Evolutionary conservation across 1,284 basidiomycete genomes (phyloP), one percentile per base, ranked within the genome.

Genomic region (Boletellus dicymbophilus): DNA sequence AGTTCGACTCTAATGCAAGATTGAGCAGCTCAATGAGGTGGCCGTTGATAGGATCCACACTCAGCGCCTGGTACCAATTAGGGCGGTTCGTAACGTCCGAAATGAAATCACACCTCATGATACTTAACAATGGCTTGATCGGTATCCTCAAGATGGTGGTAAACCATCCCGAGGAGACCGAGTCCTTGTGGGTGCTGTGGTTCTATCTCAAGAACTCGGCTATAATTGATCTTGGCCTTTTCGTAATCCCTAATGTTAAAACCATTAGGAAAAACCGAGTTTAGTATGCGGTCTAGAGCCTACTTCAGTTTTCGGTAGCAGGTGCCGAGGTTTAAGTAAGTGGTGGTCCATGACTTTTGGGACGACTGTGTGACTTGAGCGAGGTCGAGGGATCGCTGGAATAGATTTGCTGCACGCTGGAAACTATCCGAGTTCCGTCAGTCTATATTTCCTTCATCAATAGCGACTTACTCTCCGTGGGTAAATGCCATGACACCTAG

Each of bases 401-500:
- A 95, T 40, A 90, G 74, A 16, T 73, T 70, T 1, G 83, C 80
- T 0, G 97, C 95, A 7, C 73, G 70, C 28, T 82, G 76, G 63
- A 84, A 90, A 42, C 91, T 67, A 50, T 18, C 27, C 31, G 34
- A 55, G 36, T 44, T 44, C 18, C 49, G 54, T 38, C 18, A 31
- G 44, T 48, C 45, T 21, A 20, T 49, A 27, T 47, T 48, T 37
- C 40, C 28, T 21, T 34, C 1, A 18, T 45, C 23, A 27, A 47
- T 31, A 52, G 30, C 27, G 11, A 80, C 88, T 67, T 63, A 94
- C 90, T 90, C 76, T 67, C 84, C 86, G 46, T 85, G 86, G 61
- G 92, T 90, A 70, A 90, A 98, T 4, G 88, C 87, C 73, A 97
- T 90, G 0, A 98, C 93, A 3, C 95, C 97, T 6, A 90, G 77